Base-by-base conservation (phyloP, 2,329 filamentous ascomycete species). In the Venturiaceae sp. region DNA sequence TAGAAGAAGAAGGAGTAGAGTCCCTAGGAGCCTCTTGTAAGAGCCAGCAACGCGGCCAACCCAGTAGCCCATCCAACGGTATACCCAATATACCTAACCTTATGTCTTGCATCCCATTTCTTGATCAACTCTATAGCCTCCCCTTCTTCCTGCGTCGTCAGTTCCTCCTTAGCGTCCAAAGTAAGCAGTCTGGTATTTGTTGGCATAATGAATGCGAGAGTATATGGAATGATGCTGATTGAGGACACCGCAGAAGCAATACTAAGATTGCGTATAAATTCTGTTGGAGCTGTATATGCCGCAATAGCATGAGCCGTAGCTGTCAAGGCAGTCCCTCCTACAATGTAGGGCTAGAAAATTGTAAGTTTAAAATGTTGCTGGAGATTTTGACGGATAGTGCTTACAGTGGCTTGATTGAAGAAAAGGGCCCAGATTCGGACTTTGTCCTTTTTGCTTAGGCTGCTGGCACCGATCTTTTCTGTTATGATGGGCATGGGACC, bases 61-160 rank as follows among this genome's bases (percentile, higher is more conserved):
- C 52, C 52, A 54, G 52, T 16, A 13, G 52, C 52, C 52, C 52
- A 54, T 33, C 52, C 52, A 36, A 54, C n/a, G 7, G 21, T n/a
- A 54, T 54, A 54, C 9, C 32, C 32, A 36, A 54, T 11, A 54
- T 54, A 54, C 21, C 52, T 26, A 54, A 54, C 52, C n/a, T 54
- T 54, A 19, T 54, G 52, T 54, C 30, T 54, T 21, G 3, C 11
- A 37, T 54, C 52, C 52, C 52, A 36, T 2, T 54, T 37, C 33
- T 54, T 13, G 3, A 54, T 54, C 52, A 54, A 21, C 16, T 3
- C 9, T 4, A 21, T 36, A 2, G 32, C 14, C 28, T 54, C 52
- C 2, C 2, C 32, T 36, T 54, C 52, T 33, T 54, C 52, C 3
- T 33, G 52, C 32, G 52, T 36, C 19, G 26, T 54, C 52, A 54